Base-by-base conservation (phyloP, 805 yeast genomes). In the Peterozyma xylosa region DNA sequence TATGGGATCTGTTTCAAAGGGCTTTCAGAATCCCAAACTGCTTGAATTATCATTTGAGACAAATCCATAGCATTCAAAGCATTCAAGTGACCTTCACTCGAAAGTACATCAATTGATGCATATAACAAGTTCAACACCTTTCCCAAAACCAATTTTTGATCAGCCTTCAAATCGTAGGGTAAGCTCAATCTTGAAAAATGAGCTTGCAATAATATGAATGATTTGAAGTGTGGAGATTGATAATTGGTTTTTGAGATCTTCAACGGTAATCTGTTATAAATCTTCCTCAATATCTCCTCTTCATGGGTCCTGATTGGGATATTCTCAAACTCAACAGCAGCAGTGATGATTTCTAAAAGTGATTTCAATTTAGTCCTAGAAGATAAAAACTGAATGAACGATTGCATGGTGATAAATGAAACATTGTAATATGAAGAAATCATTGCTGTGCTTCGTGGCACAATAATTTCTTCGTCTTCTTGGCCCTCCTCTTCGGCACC, bases 11-110 rank as follows among this genome's bases (percentile, higher is more conserved):
- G 99, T 53, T 75, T 77, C 54, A 91, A 70, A 2, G 93, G 82
- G 40, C 76, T 76, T 45, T 86, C 96, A 7, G 78, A 69, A 50
- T 79, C 86, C 95, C 96, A 88, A 21, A 86, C 67, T 1, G 85
- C 95, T 59, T 91, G 98, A 1, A 83, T 77, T 6, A 87, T 63
- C 95, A 88, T 86, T 57, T 93, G 99, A 1, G 85, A 74, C 42
- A 89, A 57, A 57, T 93, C 97, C 86, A 93, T 86, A 0, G 87
- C 91, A 38, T 74, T 71, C 50, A 87, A 70, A 0, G 95, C 89
- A 58, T 80, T 84, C 54, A 90, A 63, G 50, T 74, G 68, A 0
- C 97, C 96, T 47, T 88, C 88, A 50, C 87, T 76, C 0, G 96
- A 80, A 34, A 89, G 64, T 1, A 82, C 64, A 58, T 93, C 97